phyloP scores from a whole-genome alignment of 352 stramenopile species.

The Phytophthora ohioensis region DNA sequence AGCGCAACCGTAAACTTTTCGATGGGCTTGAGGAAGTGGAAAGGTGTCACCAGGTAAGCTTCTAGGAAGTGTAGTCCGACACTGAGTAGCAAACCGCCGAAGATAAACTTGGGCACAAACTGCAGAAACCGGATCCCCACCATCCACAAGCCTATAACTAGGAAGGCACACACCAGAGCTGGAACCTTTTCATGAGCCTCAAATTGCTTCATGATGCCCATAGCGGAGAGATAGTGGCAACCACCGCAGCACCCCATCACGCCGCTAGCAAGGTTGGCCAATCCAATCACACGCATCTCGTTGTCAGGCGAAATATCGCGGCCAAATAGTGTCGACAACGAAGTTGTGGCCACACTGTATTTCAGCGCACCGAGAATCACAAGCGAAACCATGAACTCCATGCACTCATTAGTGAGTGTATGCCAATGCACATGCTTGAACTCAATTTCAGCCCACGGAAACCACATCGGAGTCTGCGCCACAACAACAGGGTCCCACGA shows the following conservation, averaged over 20 bases:
- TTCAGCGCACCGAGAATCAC: constrained; percentile 82
- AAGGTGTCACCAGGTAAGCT: constrained; percentile 77
- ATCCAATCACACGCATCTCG: constrained; percentile 83
- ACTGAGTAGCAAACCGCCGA: constrained; percentile 76
- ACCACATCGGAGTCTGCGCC: constrained; percentile 79
- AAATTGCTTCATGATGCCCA: constrained; percentile 90
- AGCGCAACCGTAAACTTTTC: constrained; percentile 71
- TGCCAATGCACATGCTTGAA: constrained; percentile 68
- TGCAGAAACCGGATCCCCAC: constrained; percentile 73
- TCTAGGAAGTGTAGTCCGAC: constrained; percentile 84
- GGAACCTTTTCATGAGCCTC: constrained; percentile 80
- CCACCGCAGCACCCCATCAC: constrained; percentile 75
- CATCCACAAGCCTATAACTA: constrained; percentile 70
- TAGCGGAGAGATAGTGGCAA: constrained; percentile 84
- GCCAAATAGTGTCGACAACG: constrained; percentile 81
- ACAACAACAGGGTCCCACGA: constrained; percentile 71
- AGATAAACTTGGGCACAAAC: constrained; percentile 87
- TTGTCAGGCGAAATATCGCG: constrained; percentile 82
- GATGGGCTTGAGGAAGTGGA: constrained; percentile 76
- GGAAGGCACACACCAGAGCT: constrained; percentile 68
- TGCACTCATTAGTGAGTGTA: constrained; percentile 64
- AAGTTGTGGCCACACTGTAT: constrained; percentile 84
- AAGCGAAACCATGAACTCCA: constrained; percentile 71
- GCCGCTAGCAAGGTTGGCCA: constrained; percentile 76
- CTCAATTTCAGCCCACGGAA: constrained; percentile 77